phyloP scores from a whole-genome alignment of 192 early-diverging fungal species.

The Coemansia sp. region DNA sequence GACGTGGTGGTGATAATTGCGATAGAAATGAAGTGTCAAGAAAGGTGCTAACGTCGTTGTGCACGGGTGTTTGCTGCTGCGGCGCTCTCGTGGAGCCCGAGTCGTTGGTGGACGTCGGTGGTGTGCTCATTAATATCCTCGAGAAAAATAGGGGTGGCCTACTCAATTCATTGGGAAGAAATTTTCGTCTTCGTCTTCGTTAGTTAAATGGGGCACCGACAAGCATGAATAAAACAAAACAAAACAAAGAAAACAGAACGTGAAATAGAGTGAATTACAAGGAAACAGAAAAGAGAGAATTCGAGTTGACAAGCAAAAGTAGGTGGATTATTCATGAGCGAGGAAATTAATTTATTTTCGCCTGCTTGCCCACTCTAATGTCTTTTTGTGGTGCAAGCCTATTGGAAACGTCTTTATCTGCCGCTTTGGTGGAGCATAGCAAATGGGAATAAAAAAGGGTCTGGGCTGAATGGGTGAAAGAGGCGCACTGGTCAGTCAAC shows the following conservation, averaged over 20 bases:
- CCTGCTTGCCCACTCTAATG: not conserved
- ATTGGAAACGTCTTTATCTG: not conserved
- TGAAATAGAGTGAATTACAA: not conserved
- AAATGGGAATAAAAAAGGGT: not conserved
- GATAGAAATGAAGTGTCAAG: slow-evolving; percentile 2
- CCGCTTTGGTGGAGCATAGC: not conserved
- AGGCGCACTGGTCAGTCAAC: slow-evolving; percentile 3
- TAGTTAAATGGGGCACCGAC: not conserved
- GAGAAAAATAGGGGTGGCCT: not conserved
- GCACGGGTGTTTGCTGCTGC: not conserved
- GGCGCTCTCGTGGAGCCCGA: not conserved
- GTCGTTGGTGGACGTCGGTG: slow-evolving; percentile 4
- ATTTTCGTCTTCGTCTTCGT: not conserved
- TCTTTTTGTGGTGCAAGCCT: not conserved
- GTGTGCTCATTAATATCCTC: slow-evolving; percentile 6
- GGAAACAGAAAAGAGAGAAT: not conserved
- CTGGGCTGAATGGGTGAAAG: not conserved
- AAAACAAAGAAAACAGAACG: not conserved
- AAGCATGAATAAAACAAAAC: not conserved
- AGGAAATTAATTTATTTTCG: too few species aligned
- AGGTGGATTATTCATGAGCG: not conserved
- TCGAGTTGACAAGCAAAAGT: not conserved
- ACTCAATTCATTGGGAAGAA: slow-evolving; percentile 1
- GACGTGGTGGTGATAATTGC: not conserved
- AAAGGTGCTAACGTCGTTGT: slow-evolving; percentile 3